phyloP scores from a whole-genome alignment of 495 filamentous ascomycete genomes.

The Aspergillus bridgeri region DNA sequence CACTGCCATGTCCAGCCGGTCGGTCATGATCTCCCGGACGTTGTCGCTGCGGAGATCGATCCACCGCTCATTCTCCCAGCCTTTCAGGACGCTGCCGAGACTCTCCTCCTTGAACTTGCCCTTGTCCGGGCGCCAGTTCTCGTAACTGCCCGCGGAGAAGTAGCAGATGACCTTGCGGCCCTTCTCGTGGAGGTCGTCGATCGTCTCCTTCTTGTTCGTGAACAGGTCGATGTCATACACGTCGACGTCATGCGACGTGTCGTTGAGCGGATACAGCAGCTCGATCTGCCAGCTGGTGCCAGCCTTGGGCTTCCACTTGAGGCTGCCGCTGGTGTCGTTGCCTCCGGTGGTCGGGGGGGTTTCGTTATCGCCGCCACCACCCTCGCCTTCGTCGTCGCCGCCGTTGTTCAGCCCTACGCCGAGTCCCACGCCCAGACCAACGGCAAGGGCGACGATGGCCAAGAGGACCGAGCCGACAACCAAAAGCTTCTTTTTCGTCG shows the following conservation, averaged over 20 bases:
- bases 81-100: conserved; percentile 50
- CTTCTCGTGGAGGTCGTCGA: conserved; percentile 43
- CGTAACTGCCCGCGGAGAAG: conserved; percentile 65
- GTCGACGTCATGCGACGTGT: conserved; percentile 43
- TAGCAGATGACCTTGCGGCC: conserved; percentile 67
- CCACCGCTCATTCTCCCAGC: conserved; percentile 68
- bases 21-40: conserved; percentile 59
- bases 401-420: conserved; percentile 37
- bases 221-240: conserved; percentile 65
- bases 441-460: conserved; percentile 45
- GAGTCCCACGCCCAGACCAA: conserved; percentile 54
- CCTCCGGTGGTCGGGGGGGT: conserved; percentile 17
- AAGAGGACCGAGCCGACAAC: conserved; percentile 25
- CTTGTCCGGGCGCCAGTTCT: conserved; percentile 56
- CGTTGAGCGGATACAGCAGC: conserved; percentile 39
- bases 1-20: conserved; percentile 52
- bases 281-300: conserved; percentile 56
- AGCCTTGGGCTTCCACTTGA: conserved; percentile 43
- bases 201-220: conserved; percentile 42
- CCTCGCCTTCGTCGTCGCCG: conserved; percentile 17
- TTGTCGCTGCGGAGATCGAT: conserved; percentile 53
- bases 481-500: conserved; percentile 37
- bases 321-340: conserved; percentile 28
- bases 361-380: conserved; percentile 3
- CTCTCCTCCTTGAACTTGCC: conserved; percentile 49